Conservation (phyloP, 768 basidiomycete species). For the Pisolithus microcarpus region DNA sequence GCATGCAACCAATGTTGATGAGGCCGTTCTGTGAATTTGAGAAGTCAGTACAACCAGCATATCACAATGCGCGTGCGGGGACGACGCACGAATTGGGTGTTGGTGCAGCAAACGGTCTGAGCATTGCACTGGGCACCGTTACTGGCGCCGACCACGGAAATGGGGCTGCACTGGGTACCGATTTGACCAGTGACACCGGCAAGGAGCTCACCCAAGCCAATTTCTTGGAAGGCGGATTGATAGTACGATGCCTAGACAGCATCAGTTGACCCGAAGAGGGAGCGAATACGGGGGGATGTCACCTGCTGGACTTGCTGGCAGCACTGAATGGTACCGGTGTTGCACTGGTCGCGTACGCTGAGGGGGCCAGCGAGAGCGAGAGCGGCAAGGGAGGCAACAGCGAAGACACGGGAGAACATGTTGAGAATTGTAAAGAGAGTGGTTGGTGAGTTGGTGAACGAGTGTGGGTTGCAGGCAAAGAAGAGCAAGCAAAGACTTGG, state of each 20-base stretch:
- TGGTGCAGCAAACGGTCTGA: slow-evolving; percentile 33
- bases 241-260: neutral
- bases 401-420: neutral
- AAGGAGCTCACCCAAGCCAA: slow-evolving; percentile 4
- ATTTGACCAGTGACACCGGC: slow-evolving; percentile 4
- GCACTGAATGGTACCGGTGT: slow-evolving; percentile 8
- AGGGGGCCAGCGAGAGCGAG: neutral
- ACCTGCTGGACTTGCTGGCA: slow-evolving; percentile 1
- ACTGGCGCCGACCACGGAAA: slow-evolving; percentile 6
- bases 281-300: neutral
- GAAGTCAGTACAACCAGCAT: neutral
- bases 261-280: neutral
- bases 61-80: too few species aligned
- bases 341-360: slow-evolving; percentile 1
- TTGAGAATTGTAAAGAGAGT: neutral
- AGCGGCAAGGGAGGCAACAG: neutral
- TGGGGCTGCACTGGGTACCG: slow-evolving; percentile 1
- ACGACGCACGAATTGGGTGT: slow-evolving; percentile 32
- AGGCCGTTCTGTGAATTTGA: slow-evolving; percentile 9
- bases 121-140: slow-evolving; percentile 10
- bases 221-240: neutral
- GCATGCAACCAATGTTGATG: slow-evolving; percentile 11
- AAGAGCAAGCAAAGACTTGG: neutral
- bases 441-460: neutral
- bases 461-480: neutral